These are phyloP conservation scores for Diaporthe vaccinii DNA, from an alignment of 2,329 filamentous ascomycete species.

Conservation along the genomic window DNA sequence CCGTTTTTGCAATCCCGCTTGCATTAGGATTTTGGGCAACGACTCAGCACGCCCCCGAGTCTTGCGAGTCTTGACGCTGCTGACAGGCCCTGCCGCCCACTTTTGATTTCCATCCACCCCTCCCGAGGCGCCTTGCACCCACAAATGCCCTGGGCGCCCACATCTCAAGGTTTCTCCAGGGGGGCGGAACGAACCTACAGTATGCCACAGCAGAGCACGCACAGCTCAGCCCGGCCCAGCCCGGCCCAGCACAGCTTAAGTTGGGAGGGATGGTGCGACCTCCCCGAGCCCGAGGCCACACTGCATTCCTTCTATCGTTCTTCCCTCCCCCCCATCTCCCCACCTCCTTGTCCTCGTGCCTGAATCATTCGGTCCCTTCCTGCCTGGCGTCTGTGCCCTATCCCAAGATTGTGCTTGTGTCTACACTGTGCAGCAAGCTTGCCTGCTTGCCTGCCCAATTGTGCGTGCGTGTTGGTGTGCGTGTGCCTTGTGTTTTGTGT, in stretches of 20 bases:
- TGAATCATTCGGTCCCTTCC: conserved; percentile 12
- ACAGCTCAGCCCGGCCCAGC: conserved; percentile 16
- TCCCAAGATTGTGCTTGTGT: background rate
- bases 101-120: conserved; percentile 34
- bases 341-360: background rate
- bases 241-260: background rate
- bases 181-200: conserved; percentile 27
- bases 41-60: conserved; percentile 13
- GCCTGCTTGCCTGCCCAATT: background rate
- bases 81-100: conserved; percentile 24
- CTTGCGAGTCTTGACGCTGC: conserved; percentile 15
- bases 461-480: background rate
- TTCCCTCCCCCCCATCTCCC: background rate
- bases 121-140: conserved; percentile 18
- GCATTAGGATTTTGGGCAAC: conserved; percentile 25
- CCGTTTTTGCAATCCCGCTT: conserved; percentile 30
- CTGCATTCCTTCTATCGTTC: background rate
- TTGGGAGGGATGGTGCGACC: conserved; percentile 5
- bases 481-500: background rate
- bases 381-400: background rate
- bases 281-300: conserved; percentile 14
- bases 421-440: background rate
- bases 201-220: conserved; percentile 14
- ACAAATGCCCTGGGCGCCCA: conserved; percentile 3
- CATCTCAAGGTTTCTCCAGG: conserved; percentile 27